Evolutionary conservation across 371 early-diverging fungal species (phyloP).

Genomic region (Rhizopus arrhizus): DNA sequence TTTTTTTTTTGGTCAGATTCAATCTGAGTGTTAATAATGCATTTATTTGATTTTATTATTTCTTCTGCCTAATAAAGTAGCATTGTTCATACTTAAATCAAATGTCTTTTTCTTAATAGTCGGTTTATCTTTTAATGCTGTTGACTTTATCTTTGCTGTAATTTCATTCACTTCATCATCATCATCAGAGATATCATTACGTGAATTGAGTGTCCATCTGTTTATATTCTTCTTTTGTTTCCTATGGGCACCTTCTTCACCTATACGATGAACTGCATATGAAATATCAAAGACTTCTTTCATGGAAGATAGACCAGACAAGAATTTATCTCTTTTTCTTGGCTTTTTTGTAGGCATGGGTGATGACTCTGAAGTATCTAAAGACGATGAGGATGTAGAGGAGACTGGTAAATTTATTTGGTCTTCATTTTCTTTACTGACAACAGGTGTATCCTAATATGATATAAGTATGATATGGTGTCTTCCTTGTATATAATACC

Average conservation of each 20-base stretch:
- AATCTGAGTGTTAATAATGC: neutral
- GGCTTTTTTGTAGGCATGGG: constrained; percentile 8
- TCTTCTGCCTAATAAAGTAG: constrained; percentile 46
- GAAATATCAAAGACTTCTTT: constrained; percentile 66
- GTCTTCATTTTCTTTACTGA: constrained; percentile 21
- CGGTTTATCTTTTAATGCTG: neutral
- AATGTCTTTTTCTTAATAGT: constrained; percentile 21
- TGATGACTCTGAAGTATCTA: constrained; percentile 22
- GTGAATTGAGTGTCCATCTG: neutral
- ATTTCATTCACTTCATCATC: neutral
- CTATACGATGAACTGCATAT: constrained; percentile 62
- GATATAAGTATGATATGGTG: constrained; percentile 2
- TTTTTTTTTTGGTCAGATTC: neutral
- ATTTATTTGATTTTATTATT: constrained; percentile 5
- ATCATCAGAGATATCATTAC: neutral
- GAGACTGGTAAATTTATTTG: constrained; percentile 9
- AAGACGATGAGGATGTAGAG: constrained; percentile 30
- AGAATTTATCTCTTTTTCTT: constrained; percentile 32
- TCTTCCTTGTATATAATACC: constrained; percentile 3
- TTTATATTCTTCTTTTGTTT: constrained; percentile 18
- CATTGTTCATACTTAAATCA: constrained; percentile 51
- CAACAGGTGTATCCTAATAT: constrained; percentile 18
- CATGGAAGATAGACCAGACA: constrained; percentile 55
- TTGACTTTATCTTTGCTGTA: neutral
- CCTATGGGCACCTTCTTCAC: constrained; percentile 49